Percentiles rank a stretch among this genome's conserved stretches.
Conservation (phyloP, 345 rosid species). For the Camelina hispida region DNA sequence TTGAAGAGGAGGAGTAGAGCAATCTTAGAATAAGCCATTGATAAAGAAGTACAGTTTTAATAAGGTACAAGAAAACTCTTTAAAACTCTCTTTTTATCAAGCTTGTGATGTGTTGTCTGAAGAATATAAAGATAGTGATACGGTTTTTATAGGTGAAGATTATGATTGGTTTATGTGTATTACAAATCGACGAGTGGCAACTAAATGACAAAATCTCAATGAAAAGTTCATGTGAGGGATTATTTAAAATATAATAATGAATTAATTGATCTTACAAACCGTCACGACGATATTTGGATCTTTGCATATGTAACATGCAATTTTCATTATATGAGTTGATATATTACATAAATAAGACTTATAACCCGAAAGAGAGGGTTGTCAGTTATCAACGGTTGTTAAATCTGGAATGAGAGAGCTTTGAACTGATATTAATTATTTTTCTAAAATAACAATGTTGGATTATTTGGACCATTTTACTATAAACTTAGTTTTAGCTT, state of each 20-base stretch:
- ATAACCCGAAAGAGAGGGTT: neutral
- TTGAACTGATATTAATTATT: no score
- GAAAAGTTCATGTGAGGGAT: slow-evolving; percentile 24
- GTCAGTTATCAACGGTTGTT: no score
- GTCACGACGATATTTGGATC: neutral
- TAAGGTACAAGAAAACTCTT: neutral
- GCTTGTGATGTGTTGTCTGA: slow-evolving; percentile 29
- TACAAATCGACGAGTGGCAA: neutral
- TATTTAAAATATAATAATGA: no score
- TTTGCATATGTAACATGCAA: slow-evolving; percentile 2
- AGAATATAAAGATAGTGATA: neutral
- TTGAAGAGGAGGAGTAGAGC: slow-evolving; percentile 18
- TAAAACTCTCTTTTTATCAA: neutral
- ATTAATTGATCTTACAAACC: neutral
- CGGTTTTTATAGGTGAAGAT: slow-evolving; percentile 23
- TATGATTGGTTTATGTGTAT: neutral
- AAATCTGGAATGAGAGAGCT: no score
- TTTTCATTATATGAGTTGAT: neutral
- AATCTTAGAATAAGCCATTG: neutral
- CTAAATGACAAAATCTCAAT: neutral
- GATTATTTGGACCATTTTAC: no score
- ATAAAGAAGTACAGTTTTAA: neutral
- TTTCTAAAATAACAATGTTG: no score
- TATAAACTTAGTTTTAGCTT: no score
- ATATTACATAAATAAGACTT: neutral